These are phyloP conservation scores for Hericium rajendrae DNA, from an alignment of 768 basidiomycete genomes.

Conservation along the genomic window DNA sequence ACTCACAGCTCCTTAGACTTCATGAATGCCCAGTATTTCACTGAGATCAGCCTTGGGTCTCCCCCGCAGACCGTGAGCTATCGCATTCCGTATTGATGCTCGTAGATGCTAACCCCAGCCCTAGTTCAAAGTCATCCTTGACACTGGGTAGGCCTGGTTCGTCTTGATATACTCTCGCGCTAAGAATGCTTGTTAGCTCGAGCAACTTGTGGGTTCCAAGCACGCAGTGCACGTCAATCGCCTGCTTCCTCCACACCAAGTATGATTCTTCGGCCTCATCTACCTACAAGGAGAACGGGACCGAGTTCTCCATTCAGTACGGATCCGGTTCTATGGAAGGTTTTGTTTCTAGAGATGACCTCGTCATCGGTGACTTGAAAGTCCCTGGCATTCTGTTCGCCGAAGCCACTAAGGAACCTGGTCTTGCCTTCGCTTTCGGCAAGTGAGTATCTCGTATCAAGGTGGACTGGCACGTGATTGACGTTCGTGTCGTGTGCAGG, in stretches of 20 bases:
- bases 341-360: constrained; percentile 76
- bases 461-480: background rate
- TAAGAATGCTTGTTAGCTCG: constrained; percentile 37
- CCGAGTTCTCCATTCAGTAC: constrained; percentile 84
- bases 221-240: constrained; percentile 70
- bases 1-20: constrained; percentile 52
- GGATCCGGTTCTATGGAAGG: constrained; percentile 97
- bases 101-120: background rate
- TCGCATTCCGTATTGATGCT: background rate
- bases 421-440: constrained; percentile 94
- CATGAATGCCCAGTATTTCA: constrained; percentile 96
- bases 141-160: constrained; percentile 58
- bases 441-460: constrained; percentile 44
- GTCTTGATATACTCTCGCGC: background rate
- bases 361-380: constrained; percentile 74
- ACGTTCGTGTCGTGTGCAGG: constrained; percentile 28
- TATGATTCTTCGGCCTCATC: constrained; percentile 76
- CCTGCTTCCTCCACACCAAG: constrained; percentile 90
- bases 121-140: constrained; percentile 90
- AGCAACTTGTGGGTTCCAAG: constrained; percentile 95
- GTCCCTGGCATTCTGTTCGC: constrained; percentile 81
- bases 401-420: constrained; percentile 93
- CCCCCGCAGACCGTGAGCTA: constrained; percentile 69
- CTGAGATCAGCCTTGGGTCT: constrained; percentile 74
- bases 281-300: constrained; percentile 84